Base-by-base conservation (phyloP, 2,329 filamentous ascomycete genomes). In the Aspergillus ustus region DNA sequence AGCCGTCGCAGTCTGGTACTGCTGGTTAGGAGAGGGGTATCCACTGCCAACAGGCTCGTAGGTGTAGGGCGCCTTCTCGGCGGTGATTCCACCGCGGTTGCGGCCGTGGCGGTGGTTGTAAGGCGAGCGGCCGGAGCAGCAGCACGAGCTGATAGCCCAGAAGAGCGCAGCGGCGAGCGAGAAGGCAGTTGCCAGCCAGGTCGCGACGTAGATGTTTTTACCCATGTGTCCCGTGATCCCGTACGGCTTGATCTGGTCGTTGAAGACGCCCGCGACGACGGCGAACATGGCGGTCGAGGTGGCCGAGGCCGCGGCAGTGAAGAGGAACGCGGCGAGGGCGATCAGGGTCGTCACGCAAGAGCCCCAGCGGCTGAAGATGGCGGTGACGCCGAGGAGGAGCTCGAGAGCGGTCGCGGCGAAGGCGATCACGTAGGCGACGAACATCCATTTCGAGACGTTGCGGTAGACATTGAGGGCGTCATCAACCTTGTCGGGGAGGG, bases 101-200 rank as follows among this genome's bases (percentile, higher is more conserved):
- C 67, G 63, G 49, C 73, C 69, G 64, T 81, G 79, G 57, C 73
- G 74, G 63, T 75, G 79, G 71, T 80, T 75, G 57, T 81, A 81
- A 29, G 81, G 79, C 58, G 79, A 83, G 69, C 84, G 82, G 51
- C 92, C 91, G 69, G 85, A 88, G 84, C 93, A 97, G 87, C 93
- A 98, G 89, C 94, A 98, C 72, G 91, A 86, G 77, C 89, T 92
- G 77, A 96, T 87, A 73, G 93, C 81, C 94, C 95, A 98, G 89
- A 98, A 97, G 74, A 97, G 79, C 66, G 86, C 87, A 7, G 90
- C 89, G 46, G 78, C 91, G 37, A 95, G 74, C 64, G 90, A 89
- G 74, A 96, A 93, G 29, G 86, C 91, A 44, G 89, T 89, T 48
- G 89, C 89, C 63, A 98, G 82, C 92, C 93, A 97, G 70, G 90